These are phyloP conservation scores for Globisporangium recalcitrans DNA, from an alignment of 352 stramenopile genomes.

Conservation along the genomic window DNA sequence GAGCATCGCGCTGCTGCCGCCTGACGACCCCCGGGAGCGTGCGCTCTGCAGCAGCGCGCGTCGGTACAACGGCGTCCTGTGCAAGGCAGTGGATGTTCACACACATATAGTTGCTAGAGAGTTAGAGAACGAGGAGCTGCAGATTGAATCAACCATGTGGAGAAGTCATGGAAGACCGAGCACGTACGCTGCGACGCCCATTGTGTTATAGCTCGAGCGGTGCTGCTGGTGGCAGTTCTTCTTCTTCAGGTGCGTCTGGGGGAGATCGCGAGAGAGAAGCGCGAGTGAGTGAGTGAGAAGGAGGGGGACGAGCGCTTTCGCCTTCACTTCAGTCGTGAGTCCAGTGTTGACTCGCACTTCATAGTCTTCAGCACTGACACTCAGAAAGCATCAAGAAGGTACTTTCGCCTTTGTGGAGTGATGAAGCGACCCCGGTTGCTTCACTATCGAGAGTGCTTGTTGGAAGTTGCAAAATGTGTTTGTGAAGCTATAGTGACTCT, in stretches of 20 bases:
- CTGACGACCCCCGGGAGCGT: neutral
- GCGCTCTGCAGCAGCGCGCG: constrained; percentile 7
- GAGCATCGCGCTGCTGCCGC: neutral
- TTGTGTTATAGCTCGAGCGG: neutral
- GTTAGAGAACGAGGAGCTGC: neutral
- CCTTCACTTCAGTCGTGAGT: neutral
- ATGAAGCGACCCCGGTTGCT: too few species aligned
- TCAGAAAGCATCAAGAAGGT: too few species aligned
- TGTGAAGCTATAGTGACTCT: too few species aligned
- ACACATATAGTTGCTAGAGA: neutral
- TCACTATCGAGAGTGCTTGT: too few species aligned
- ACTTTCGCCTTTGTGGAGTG: too few species aligned
- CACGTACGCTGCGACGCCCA: constrained; percentile 12
- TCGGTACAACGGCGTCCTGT: constrained; percentile 9
- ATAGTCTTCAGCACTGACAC: too few species aligned
- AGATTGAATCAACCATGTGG: neutral
- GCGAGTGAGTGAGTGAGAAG: neutral
- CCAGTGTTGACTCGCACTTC: too few species aligned
- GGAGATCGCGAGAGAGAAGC: neutral
- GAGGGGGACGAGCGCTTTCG: neutral
- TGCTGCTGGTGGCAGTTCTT: neutral
- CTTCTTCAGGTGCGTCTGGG: neutral
- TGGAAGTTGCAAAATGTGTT: too few species aligned
- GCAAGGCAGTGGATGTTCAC: neutral
- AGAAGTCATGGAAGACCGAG: neutral